These are phyloP conservation scores for Fonsecaea pugnacius DNA, from an alignment of 2,329 filamentous ascomycete genomes.

Conservation along the genomic window DNA sequence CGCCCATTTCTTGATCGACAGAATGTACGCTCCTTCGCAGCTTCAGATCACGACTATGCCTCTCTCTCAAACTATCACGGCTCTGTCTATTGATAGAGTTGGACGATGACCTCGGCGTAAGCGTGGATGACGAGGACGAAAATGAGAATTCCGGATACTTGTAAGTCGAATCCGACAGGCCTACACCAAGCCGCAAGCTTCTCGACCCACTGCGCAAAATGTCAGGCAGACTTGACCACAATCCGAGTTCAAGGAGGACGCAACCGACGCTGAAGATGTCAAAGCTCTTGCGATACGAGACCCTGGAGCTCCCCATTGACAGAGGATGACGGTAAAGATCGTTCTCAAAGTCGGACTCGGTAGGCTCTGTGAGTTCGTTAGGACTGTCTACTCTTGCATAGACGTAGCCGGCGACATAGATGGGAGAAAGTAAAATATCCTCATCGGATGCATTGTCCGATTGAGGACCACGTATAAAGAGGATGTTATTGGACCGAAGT, in stretches of 20 bases:
- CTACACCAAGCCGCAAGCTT: neutral
- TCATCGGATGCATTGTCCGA: neutral
- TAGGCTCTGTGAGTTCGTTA: conserved; percentile 1
- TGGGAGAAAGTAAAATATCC: conserved; percentile 3
- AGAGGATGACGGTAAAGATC: conserved; percentile 3
- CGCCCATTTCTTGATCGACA: neutral
- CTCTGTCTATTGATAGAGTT: neutral
- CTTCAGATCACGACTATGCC: neutral
- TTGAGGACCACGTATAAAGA: conserved; percentile 2
- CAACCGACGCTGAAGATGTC: conserved; percentile 8
- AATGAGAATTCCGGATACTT: neutral
- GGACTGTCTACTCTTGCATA: conserved; percentile 8
- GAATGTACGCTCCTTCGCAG: neutral
- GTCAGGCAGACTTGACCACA: conserved; percentile 6
- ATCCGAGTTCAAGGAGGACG: conserved; percentile 1
- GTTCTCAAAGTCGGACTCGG: conserved; percentile 1
- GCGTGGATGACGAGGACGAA: conserved; percentile 1
- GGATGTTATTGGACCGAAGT: conserved; percentile 5
- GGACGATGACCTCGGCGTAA: conserved; percentile 6
- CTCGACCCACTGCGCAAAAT: neutral
- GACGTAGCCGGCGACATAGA: conserved; percentile 6
- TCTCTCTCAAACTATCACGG: conserved; percentile 1
- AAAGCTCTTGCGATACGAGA: conserved; percentile 3
- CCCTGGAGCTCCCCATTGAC: conserved; percentile 2
- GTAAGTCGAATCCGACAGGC: neutral